These are phyloP conservation scores for Dryas integrifolia DNA, from an alignment of 331 rosid genomes.

Conservation along the genomic window DNA sequence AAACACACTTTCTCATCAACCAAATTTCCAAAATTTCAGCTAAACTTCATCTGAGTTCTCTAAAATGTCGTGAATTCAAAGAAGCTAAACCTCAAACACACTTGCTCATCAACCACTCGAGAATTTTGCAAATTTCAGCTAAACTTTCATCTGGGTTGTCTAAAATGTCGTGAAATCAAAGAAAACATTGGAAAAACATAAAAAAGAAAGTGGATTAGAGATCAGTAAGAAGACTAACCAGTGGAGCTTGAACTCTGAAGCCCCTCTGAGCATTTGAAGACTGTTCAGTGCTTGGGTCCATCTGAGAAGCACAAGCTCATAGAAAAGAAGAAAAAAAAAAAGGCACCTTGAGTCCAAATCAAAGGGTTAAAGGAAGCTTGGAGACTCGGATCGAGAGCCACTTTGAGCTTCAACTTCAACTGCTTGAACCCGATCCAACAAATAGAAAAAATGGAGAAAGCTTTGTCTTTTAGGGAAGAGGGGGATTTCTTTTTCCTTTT, in stretches of 20 bases:
- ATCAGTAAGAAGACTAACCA: slow-evolving; percentile 54
- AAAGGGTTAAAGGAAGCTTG: slow-evolving; percentile 34
- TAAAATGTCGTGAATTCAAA: slow-evolving; percentile 18
- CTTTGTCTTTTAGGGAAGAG: neutral
- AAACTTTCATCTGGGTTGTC: slow-evolving; percentile 32
- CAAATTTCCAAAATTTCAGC: neutral
- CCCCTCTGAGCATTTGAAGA: slow-evolving; percentile 73
- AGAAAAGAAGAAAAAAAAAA: slow-evolving; percentile 34
- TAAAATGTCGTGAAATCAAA: slow-evolving; percentile 21
- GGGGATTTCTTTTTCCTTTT: slow-evolving; percentile 15
- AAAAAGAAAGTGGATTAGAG: neutral
- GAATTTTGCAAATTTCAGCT: neutral
- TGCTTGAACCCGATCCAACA: slow-evolving; percentile 52
- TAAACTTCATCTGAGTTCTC: slow-evolving; percentile 29
- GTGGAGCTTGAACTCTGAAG: slow-evolving; percentile 86
- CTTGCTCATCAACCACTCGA: neutral
- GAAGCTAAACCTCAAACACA: slow-evolving; percentile 14
- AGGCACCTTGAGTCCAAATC: slow-evolving; percentile 30
- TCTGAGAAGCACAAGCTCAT: slow-evolving; percentile 47
- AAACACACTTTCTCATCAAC: slow-evolving; percentile 10
- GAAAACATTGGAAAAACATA: neutral
- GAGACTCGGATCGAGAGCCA: slow-evolving; percentile 48
- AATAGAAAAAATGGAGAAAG: slow-evolving; percentile 18
- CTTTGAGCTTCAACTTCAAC: slow-evolving; percentile 34
- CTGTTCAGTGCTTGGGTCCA: slow-evolving; percentile 62